Evolutionary conservation across 1,284 basidiomycete genomes (phyloP).

Genomic region (Ceratobasidium sp.): DNA sequence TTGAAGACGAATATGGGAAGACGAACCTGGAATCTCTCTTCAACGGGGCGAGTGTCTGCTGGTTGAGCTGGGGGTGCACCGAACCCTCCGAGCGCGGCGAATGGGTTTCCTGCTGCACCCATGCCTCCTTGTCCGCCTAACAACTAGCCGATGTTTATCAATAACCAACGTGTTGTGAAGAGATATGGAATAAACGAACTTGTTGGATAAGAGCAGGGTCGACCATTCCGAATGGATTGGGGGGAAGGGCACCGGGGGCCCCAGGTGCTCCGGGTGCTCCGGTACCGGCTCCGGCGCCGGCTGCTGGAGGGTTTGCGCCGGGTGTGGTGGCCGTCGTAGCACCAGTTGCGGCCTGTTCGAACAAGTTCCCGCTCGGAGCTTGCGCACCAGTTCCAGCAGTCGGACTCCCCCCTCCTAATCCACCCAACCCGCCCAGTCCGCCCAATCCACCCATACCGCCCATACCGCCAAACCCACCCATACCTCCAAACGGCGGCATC

Average conservation of each 20-base stretch:
- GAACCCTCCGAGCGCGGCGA: constrained; percentile 49
- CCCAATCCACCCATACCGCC: constrained; percentile 47
- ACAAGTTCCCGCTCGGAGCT: constrained; percentile 54
- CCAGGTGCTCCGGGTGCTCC: constrained; percentile 1
- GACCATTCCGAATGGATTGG: constrained; percentile 49
- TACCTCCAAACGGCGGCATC: constrained; percentile 20
- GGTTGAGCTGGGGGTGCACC: constrained; percentile 54
- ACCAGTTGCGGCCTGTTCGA: constrained; percentile 43
- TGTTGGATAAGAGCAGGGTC: constrained; percentile 48
- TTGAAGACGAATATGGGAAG: too few species aligned
- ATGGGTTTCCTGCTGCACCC: constrained; percentile 43
- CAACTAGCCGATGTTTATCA: constrained; percentile 28
- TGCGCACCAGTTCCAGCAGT: constrained; percentile 51
- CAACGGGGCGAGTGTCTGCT: constrained; percentile 80
- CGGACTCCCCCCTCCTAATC: constrained; percentile 35
- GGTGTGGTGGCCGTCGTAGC: constrained; percentile 37
- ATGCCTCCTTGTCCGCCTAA: constrained; percentile 47
- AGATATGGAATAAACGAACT: constrained; percentile 14
- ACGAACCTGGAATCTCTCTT: constrained; percentile 87
- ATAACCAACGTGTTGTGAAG: too few species aligned
- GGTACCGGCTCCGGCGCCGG: constrained; percentile 25
- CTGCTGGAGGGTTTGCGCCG: not conserved
- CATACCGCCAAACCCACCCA: constrained; percentile 43
- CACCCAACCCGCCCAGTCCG: too few species aligned
- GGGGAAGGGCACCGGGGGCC: too few species aligned